A percentile compares a stretch with the other conserved stretches of the same genome.
Evolutionary conservation across 768 basidiomycete genomes (phyloP).

Genomic region (Lentinus tigrinus): DNA sequence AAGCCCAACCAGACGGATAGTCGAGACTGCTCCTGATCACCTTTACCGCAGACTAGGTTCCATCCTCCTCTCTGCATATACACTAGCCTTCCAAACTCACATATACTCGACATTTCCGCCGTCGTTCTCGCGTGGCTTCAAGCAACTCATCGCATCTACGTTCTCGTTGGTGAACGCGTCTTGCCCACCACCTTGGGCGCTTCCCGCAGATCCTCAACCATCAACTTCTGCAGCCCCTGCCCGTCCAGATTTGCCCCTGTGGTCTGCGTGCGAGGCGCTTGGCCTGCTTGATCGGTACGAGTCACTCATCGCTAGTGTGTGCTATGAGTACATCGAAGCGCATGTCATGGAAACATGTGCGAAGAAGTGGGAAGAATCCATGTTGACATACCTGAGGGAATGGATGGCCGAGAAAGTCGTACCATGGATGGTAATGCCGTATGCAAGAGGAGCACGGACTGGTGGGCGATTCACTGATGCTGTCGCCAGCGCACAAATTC

Average conservation of each 20-base stretch:
- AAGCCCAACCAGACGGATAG: not conserved
- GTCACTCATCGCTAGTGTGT: slow-evolving; percentile 76
- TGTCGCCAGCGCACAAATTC: not conserved
- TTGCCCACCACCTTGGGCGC: slow-evolving; percentile 24
- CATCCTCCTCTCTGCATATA: slow-evolving; percentile 60
- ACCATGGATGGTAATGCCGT: slow-evolving; percentile 83
- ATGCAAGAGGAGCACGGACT: slow-evolving; percentile 62
- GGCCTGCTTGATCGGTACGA: slow-evolving; percentile 84
- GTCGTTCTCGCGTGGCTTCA: slow-evolving; percentile 66
- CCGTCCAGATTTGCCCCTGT: slow-evolving; percentile 39
- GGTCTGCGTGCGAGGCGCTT: slow-evolving; percentile 65
- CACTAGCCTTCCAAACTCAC: slow-evolving; percentile 69
- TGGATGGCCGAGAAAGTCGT: slow-evolving; percentile 84
- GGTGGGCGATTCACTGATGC: slow-evolving; percentile 35
- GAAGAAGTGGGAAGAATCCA: slow-evolving; percentile 65
- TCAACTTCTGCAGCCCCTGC: slow-evolving; percentile 18
- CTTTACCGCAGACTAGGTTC: slow-evolving; percentile 51
- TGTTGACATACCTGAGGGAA: slow-evolving; percentile 56
- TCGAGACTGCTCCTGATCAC: not conserved
- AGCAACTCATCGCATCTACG: slow-evolving; percentile 60
- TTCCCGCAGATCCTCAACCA: slow-evolving; percentile 1
- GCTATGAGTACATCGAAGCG: slow-evolving; percentile 81
- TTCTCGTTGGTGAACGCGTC: slow-evolving; percentile 30
- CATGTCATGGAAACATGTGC: slow-evolving; percentile 66
- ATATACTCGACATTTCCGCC: slow-evolving; percentile 72